A percentile compares a stretch with the other conserved stretches of the same genome.
These are phyloP conservation scores for Fusarium udum DNA, from an alignment of 2,329 filamentous ascomycete species.

Conservation along the genomic window DNA sequence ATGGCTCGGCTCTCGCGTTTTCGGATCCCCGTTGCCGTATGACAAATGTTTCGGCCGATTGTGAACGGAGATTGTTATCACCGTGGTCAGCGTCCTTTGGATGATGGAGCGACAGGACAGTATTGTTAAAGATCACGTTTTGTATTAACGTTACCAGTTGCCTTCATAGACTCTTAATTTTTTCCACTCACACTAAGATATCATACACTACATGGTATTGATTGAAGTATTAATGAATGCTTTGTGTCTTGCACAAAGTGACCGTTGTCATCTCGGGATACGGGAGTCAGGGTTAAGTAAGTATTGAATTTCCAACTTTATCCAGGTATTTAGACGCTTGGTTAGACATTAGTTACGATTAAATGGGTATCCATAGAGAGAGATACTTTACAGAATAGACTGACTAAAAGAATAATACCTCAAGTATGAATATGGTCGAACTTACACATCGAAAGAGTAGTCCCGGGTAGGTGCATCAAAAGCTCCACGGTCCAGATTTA, in stretches of 20 bases:
- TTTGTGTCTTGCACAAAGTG: not conserved
- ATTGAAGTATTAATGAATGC: not conserved
- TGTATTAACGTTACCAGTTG: not conserved
- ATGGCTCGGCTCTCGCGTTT: slow-evolving; percentile 7
- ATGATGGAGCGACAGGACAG: not conserved
- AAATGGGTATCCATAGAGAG: not conserved
- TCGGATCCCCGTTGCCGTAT: slow-evolving; percentile 17
- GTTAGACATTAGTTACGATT: too few species aligned
- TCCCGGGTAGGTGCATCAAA: not conserved
- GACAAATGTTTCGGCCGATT: slow-evolving; percentile 8
- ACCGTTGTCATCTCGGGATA: too few species aligned
- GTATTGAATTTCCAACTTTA: not conserved
- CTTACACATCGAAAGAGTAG: not conserved
- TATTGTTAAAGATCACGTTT: not conserved
- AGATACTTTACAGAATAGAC: not conserved
- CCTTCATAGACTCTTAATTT: not conserved
- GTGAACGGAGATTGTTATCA: not conserved
- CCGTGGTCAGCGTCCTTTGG: not conserved
- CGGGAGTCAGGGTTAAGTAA: not conserved
- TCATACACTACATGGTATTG: not conserved
- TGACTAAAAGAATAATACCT: not conserved
- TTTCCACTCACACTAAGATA: too few species aligned
- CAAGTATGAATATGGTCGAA: not conserved
- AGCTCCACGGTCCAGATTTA: not conserved
- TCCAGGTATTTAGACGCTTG: not conserved